Percentiles rank a stretch among this genome's conserved stretches.
phyloP scores from a whole-genome alignment of 352 stramenopile genomes.

The Phytopythium chamaehyphon region DNA sequence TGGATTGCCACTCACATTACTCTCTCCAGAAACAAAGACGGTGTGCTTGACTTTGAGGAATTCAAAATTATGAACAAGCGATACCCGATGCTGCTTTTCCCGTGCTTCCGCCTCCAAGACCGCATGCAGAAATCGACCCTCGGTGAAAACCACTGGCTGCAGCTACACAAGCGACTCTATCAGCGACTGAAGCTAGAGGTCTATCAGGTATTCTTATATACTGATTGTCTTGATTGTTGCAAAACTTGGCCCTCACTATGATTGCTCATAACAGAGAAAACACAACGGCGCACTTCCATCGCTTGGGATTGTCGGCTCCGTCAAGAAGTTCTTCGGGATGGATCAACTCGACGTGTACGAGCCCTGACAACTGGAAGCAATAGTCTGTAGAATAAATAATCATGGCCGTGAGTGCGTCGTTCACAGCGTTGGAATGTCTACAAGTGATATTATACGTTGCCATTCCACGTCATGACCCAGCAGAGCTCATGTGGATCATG shows the following conservation, averaged over 20 bases:
- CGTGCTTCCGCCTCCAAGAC: conserved; percentile 91
- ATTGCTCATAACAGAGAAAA: conserved; percentile 44
- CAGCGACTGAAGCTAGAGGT: conserved; percentile 67
- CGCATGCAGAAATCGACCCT: conserved; percentile 88
- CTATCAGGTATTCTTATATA: conserved; percentile 59
- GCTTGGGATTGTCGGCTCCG: conserved; percentile 45
- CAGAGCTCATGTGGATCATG: conserved; percentile 62
- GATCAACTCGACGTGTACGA: conserved; percentile 60
- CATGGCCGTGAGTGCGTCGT: no score
- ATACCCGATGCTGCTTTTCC: conserved; percentile 91
- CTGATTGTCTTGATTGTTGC: no score
- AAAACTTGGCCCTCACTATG: conserved; percentile 4
- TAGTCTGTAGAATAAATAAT: no score
- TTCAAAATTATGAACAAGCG: conserved; percentile 90
- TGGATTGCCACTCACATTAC: not conserved
- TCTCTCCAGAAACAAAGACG: conserved; percentile 77
- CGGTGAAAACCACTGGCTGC: conserved; percentile 77
- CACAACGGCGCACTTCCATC: conserved; percentile 58
- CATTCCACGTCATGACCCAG: conserved; percentile 24
- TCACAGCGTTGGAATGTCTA: no score
- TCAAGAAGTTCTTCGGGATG: conserved; percentile 69
- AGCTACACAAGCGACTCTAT: conserved; percentile 70
- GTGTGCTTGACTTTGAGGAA: conserved; percentile 91
- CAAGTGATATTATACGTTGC: no score
- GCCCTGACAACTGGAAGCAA: conserved; percentile 28